phyloP scores from a whole-genome alignment of 306 rosid genomes.

The Prunus mume region DNA sequence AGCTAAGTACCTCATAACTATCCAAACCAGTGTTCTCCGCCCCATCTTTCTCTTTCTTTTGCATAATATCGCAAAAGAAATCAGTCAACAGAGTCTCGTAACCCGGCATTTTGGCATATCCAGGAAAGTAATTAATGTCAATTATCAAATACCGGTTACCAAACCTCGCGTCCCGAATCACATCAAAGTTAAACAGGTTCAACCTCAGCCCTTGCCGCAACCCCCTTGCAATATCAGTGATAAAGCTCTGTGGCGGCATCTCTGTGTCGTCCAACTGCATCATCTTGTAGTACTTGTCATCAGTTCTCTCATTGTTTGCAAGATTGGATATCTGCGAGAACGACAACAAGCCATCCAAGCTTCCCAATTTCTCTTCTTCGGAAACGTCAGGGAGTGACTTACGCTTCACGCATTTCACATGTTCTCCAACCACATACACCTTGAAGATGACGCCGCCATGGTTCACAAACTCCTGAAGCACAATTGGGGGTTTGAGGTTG shows the following conservation, averaged over 20 bases:
- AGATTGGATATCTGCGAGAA: conserved; percentile 86
- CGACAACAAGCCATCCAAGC: conserved; percentile 54
- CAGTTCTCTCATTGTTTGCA: conserved; percentile 49
- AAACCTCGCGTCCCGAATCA: conserved; percentile 68
- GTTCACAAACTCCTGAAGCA: conserved; percentile 83
- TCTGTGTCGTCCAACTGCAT: conserved; percentile 76
- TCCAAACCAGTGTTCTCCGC: conserved; percentile 30
- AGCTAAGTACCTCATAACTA: conserved; percentile 24
- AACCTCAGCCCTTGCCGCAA: conserved; percentile 54
- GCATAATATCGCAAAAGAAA: conserved; percentile 69
- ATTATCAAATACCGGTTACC: conserved; percentile 79
- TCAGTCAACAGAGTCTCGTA: conserved; percentile 76
- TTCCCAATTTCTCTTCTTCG: conserved; percentile 58
- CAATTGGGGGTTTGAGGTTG: conserved; percentile 78
- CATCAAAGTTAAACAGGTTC: conserved; percentile 83
- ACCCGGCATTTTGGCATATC: conserved; percentile 94
- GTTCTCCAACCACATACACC: conserved; percentile 77
- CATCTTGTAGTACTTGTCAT: conserved; percentile 65
- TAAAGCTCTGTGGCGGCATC: conserved; percentile 74
- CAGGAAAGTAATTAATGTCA: conserved; percentile 93
- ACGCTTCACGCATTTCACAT: conserved; percentile 77
- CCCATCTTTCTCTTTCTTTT: conserved; percentile 26
- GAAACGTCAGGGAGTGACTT: conserved; percentile 86
- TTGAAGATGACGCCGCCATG: conserved; percentile 94
- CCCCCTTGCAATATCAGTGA: conserved; percentile 64